Evolutionary conservation across 371 early-diverging fungal species (phyloP).

Genomic region (Rhizomucor pusillus): DNA sequence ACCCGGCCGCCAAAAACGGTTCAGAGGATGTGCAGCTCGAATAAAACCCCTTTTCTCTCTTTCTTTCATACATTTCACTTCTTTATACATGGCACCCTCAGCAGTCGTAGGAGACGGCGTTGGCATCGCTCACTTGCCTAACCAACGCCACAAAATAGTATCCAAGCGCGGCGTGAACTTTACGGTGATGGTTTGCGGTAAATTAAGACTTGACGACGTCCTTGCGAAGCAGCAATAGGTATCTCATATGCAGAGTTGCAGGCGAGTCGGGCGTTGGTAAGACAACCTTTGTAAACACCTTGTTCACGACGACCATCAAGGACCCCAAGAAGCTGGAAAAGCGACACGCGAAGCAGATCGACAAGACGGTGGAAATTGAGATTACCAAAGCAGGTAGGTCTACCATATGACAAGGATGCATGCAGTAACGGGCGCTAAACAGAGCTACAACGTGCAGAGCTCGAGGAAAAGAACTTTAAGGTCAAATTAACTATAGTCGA

Average conservation of each 20-base stretch:
- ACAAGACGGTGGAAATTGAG: constrained; percentile 80
- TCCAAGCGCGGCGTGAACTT: constrained; percentile 86
- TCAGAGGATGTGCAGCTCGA: background rate
- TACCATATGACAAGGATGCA: background rate
- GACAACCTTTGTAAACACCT: constrained; percentile 83
- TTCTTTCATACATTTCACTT: background rate
- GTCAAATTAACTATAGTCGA: constrained; percentile 91
- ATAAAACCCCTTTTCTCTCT: background rate
- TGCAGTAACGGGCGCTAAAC: background rate
- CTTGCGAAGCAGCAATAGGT: background rate
- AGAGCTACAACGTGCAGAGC: constrained; percentile 45
- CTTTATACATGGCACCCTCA: constrained; percentile 15
- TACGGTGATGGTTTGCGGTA: constrained; percentile 93
- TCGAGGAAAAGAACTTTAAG: constrained; percentile 96
- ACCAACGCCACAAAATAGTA: constrained; percentile 92
- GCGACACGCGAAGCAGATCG: constrained; percentile 54
- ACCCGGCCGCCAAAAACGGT: background rate
- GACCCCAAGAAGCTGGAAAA: constrained; percentile 54
- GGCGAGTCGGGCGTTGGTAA: constrained; percentile 57
- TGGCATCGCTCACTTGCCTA: constrained; percentile 95
- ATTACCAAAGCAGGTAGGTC: constrained; percentile 17
- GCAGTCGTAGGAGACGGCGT: constrained; percentile 56
- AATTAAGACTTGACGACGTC: constrained; percentile 14
- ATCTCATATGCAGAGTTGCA: background rate
- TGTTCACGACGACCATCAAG: constrained; percentile 68